Percentiles rank a stretch among this genome's conserved stretches.
Conservation (phyloP, 257 asterid species). For the Nicotiana obtusifolia region DNA sequence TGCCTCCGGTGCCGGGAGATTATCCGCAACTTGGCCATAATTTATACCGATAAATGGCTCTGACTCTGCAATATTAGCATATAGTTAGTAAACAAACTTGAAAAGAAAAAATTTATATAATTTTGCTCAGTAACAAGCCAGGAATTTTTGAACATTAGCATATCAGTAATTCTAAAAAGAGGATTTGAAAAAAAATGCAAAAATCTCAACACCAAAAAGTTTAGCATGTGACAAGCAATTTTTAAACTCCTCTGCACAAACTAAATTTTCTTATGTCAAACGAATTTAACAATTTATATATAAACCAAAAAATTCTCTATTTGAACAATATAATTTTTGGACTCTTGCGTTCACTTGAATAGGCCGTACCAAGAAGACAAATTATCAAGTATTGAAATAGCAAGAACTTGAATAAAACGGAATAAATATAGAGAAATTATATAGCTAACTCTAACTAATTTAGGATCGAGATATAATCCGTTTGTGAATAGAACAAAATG, state of each 20-base stretch:
- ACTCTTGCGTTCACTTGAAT: not conserved
- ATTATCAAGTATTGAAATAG: not conserved
- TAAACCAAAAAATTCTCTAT: not conserved
- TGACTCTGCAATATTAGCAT: constrained; percentile 27
- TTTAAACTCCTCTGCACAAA: too few species aligned
- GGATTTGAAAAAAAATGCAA: not conserved
- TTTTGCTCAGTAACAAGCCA: not conserved
- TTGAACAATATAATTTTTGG: not conserved
- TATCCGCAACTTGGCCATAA: constrained; percentile 68
- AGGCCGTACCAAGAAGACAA: not conserved
- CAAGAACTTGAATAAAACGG: not conserved
- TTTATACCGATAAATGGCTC: constrained; percentile 60
- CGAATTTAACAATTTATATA: not conserved
- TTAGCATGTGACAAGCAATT: not conserved
- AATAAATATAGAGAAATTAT: not conserved
- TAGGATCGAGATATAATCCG: not conserved
- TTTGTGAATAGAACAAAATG: not conserved
- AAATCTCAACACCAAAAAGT: not conserved
- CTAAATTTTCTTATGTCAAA: not conserved
- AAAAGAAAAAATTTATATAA: not conserved
- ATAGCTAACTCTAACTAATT: not conserved
- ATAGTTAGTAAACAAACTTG: not conserved
- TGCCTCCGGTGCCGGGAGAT: constrained; percentile 57
- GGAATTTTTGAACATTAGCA: not conserved
- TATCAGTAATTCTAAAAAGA: not conserved